Evolutionary conservation across 345 rosid species (phyloP), one percentile per base, ranked within the genome.

Genomic region (Mercurialis annua): DNA sequence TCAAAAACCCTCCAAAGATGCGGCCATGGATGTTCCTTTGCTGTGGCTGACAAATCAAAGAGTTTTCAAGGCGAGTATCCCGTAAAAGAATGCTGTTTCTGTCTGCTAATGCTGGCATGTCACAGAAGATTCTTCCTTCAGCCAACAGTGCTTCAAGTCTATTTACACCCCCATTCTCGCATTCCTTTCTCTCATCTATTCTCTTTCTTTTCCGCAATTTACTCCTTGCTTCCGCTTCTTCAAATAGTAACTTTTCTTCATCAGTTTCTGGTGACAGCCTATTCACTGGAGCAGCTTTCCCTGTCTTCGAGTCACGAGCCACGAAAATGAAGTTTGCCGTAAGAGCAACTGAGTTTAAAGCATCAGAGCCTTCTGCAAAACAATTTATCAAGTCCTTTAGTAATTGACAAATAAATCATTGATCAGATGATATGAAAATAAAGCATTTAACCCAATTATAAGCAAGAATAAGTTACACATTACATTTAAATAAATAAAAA

Each of bases 101-200:
- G 74, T 89, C 93, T 11, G 92, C 98, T 70, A 88, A 82, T 33
- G 95, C 90, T 40, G 92, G 95, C 90, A 84, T 84, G 76, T 85
- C 91, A 61, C 86, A 85, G 75, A 92, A 85, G 58, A 90, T 73
- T 64, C 96, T 76, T 69, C 97, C 97, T 77, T 87, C 91, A 4
- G 90, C 80, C 73, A 90, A 73, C 72, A 86, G 59, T 14, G 78
- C 81, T 42, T 82, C 66, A 1, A 87, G 85, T 71, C 86, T 75
- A 67, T 74, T 81, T 30, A 47, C 61, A 42, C 65, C 84, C 7
- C 81, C 83, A 6, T 80, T 77, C 59, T 81, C 86, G 16, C 75
- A 59, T 15, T 73, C 90, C 76, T 51, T 84, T 68, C 80, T 82
- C 21, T 76, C 83, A 50, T 82, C 83, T 65, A 74, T 89, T 38